Base-by-base conservation (phyloP, 2,329 filamentous ascomycete species). In the Aspergillus caelatus region DNA sequence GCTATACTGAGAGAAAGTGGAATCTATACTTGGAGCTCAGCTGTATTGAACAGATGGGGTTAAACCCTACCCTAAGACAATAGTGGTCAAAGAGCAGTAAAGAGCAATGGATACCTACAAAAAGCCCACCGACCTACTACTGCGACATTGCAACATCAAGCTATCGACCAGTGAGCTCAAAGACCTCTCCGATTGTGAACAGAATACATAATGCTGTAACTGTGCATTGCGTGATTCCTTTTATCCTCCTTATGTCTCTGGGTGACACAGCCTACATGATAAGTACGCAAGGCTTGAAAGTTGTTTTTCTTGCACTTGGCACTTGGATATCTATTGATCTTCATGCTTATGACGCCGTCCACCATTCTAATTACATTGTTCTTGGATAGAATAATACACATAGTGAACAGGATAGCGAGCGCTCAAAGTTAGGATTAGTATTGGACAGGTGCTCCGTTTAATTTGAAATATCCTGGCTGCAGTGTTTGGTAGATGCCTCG, bases 381-480 rank as follows among this genome's bases (percentile, higher is more conserved):
- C 16, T 41, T 41, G 36, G 6, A 5, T 19, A 41, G 16, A 19
- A 41, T 19, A 41, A 19, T 41, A 41, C 16, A 41, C 1, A 16
- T 19, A 3, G 16, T 9, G 12, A 16, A 19, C 6, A 41, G 19
- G 5, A n/a, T 4, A 41, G 36, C 16, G 6, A 41, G 16, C 2
- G 4, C 2, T 1, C 12, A 14, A 8, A 21, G 8, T 3, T 34
- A 5, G 11, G 23, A 21, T 36, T n/a, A 54, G 30, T 23, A 36
- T 36, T 5, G 8, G 3, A 54, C 10, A 54, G 52, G 52, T 14
- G 52, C 28, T 8, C 52, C 30, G 8, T 63, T 55, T 12, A 83
- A 66, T 70, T 83, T 83, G 65, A 83, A 83, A 56, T 79, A 76
- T 6, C 81, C 81, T 0, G 79, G 79, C 65, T 78, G 72, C 41